Conservation (phyloP, 148 eudicot genomes). For the Spergularia marina region DNA sequence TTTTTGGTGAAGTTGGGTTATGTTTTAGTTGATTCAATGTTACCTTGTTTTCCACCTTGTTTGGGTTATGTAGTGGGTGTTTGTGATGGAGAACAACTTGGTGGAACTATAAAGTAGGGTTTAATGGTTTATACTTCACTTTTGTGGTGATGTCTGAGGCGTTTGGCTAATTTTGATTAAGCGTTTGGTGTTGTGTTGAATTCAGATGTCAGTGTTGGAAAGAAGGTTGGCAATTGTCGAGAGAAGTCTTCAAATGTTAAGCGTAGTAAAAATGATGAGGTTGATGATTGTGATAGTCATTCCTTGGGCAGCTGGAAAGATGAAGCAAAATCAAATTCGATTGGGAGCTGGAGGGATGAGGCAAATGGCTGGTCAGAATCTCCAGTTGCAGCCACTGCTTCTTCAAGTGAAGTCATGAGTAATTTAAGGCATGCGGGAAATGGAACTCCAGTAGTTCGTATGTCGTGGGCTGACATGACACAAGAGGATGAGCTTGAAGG, state of each 20-base stretch:
- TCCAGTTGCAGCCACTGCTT: constrained; percentile 26
- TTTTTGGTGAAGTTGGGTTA: too few relatives aligned
- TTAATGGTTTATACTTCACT: neutral
- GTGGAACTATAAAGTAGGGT: neutral
- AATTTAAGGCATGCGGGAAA: constrained; percentile 18
- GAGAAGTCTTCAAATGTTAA: constrained; percentile 22
- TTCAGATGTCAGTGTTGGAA: constrained; percentile 30
- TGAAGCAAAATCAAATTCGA: constrained; percentile 42
- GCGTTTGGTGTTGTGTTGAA: neutral
- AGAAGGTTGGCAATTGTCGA: constrained; percentile 20
- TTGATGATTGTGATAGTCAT: constrained; percentile 41
- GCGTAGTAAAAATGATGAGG: constrained; percentile 4
- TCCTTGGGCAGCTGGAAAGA: constrained; percentile 60
- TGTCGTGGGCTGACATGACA: constrained; percentile 97
- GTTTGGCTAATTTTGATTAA: neutral
- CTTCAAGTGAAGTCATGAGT: constrained; percentile 26
- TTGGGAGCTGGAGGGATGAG: constrained; percentile 57
- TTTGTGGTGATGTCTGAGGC: neutral
- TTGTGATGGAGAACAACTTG: neutral
- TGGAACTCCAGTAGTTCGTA: constrained; percentile 36
- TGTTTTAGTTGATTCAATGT: too few relatives aligned
- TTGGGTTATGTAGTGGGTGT: neutral
- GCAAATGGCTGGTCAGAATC: constrained; percentile 35
- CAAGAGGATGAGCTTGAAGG: constrained; percentile 77
- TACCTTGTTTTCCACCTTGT: neutral